These are phyloP conservation scores for Tylopilus vinaceipallidus DNA, from an alignment of 768 basidiomycete genomes.

Conservation along the genomic window DNA sequence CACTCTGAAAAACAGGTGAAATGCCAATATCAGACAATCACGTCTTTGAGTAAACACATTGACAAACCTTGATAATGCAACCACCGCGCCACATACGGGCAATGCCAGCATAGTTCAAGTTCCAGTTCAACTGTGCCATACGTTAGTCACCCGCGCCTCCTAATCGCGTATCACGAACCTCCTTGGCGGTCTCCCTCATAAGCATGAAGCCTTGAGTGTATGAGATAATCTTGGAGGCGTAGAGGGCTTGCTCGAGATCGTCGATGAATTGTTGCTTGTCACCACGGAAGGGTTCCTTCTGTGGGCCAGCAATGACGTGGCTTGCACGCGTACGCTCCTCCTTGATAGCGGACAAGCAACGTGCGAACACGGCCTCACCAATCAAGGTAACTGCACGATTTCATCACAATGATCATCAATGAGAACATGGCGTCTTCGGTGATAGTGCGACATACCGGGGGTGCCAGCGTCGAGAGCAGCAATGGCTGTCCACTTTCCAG, in stretches of 20 bases:
- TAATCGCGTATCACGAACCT: conserved; percentile 43
- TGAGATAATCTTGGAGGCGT: conserved; percentile 99
- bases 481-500: conserved; percentile 99
- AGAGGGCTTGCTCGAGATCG: conserved; percentile 97
- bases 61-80: conserved; percentile 90
- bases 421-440: conserved; percentile 4
- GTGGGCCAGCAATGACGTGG: conserved; percentile 87
- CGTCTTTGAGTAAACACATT: conserved; percentile 5
- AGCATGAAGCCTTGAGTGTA: conserved; percentile 99
- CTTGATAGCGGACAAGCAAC: conserved; percentile 96
- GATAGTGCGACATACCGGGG: conserved; percentile 52
- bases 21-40: conserved; percentile 11
- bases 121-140: conserved; percentile 64
- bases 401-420: conserved; percentile 9
- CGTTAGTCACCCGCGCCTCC: conserved; percentile 4
- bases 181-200: conserved; percentile 97
- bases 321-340: conserved; percentile 92
- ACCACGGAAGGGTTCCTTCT: conserved; percentile 90
- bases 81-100: conserved; percentile 99
- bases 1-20: conserved; percentile 51
- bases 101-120: conserved; percentile 96
- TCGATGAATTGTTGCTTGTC: conserved; percentile 99
- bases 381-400: conserved; percentile 82
- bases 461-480: conserved; percentile 92
- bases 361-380: conserved; percentile 98